These are phyloP conservation scores for Oemleria cerasiformis DNA, from an alignment of 306 rosid species.

Conservation along the genomic window DNA sequence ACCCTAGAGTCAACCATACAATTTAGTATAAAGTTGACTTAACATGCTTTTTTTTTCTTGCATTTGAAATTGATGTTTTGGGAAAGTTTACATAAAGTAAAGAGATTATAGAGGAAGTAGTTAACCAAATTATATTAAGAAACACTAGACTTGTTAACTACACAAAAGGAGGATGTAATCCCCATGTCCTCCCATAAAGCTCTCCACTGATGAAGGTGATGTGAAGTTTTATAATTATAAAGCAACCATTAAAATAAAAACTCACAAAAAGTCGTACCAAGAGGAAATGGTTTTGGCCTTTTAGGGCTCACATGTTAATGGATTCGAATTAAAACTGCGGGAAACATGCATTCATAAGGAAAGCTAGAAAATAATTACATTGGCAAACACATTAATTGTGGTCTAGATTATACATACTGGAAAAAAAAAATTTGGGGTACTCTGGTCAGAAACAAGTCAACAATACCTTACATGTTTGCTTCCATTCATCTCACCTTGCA, in stretches of 20 bases:
- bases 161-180: not conserved
- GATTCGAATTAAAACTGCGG: not conserved
- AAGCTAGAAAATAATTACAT: slow-evolving; percentile 3
- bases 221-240: too few species aligned
- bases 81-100: not conserved
- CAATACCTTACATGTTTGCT: slow-evolving; percentile 16
- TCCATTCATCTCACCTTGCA: slow-evolving; percentile 28
- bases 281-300: not conserved
- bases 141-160: not conserved
- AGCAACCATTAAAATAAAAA: not conserved
- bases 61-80: not conserved
- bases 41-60: not conserved
- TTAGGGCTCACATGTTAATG: not conserved
- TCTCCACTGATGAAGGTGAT: slow-evolving; percentile 4
- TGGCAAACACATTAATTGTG: not conserved
- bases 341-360: not conserved
- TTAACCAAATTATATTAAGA: not conserved
- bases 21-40: not conserved
- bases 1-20: not conserved
- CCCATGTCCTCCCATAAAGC: slow-evolving; percentile 9
- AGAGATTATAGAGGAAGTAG: not conserved
- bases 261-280: not conserved
- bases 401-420: slow-evolving; percentile 16
- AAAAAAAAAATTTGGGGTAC: slow-evolving; percentile 7
- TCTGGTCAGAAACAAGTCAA: slow-evolving; percentile 16